Evolutionary conservation across 208 protist genomes (phyloP), one percentile per base, ranked within the genome.

Genomic region (Acanthamoeba healyi): DNA sequence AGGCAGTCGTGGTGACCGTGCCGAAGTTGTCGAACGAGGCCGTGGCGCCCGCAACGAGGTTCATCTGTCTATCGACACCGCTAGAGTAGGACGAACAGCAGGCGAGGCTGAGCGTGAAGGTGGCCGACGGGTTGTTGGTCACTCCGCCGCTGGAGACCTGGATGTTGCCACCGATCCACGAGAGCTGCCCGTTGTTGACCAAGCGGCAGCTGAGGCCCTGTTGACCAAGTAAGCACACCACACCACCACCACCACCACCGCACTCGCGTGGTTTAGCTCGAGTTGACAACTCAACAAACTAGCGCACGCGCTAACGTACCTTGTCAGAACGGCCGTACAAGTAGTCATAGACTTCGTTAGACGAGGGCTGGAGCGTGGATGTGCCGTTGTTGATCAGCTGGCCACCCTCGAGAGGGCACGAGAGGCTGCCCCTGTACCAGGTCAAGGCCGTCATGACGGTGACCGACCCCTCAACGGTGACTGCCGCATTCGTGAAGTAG

Each of bases 1-100:
- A 24, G 61, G 29, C 86, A 19, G 22, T n/a, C 40, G 56, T 51
- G 46, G 84, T 74, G 32, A 92, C 86, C 24, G 51, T 14, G 29
- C 86, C 86, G 86, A 77, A 92, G 36, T 92, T 92, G 61, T 92
- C 58, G 40, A 92, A 92, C 7, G 49, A 63, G 81, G 17, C 56
- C 10, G 81, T n/a, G 38, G 77, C 24, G 40, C 51, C 51, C 51
- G n/a, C n/a, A n/a, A 40, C 22, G 9, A 38, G 36, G 38, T 72
- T 36, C 38, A 67, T 54, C 12, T 19, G 38, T 6, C 56, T 19
- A 17, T 67, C 86, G 3, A 26, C 10, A 2, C 49, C 56, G 17
- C 19, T 29, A 19, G 0, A 19, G 56, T 67, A 67, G 2, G 19
- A 10, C 19, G n/a, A 5, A 26, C 56, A 89, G 38, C 81, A 89